Evolutionary conservation across 208 protist species (phyloP).

Genomic region (Leishmania amazonensis): DNA sequence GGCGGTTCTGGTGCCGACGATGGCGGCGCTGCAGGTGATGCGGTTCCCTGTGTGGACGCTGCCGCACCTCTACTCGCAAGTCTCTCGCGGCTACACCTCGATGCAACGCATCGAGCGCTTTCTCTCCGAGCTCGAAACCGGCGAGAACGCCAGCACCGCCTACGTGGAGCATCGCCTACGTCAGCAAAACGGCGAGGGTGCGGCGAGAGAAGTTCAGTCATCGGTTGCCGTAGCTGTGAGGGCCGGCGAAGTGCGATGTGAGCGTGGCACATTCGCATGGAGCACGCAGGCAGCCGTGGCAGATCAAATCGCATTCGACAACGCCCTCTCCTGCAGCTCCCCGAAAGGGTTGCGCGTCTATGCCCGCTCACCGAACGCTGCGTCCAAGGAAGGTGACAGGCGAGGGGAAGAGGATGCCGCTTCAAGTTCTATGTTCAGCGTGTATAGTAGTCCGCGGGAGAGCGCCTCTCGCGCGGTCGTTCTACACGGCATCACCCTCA

Average conservation of each 20-base stretch:
- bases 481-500: constrained; percentile 58
- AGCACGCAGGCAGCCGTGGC: constrained; percentile 14
- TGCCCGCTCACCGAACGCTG: not conserved
- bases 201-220: not conserved
- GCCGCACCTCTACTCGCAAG: constrained; percentile 60
- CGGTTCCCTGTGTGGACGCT: constrained; percentile 71
- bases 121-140: constrained; percentile 37
- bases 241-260: constrained; percentile 29
- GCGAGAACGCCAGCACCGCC: constrained; percentile 19
- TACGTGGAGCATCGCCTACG: constrained; percentile 17
- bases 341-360: not conserved
- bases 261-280: constrained; percentile 32
- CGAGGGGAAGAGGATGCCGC: not conserved
- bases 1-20: constrained; percentile 67
- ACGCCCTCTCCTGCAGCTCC: not conserved
- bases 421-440: constrained; percentile 2
- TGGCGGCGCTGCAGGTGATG: constrained; percentile 74
- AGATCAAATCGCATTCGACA: constrained; percentile 17
- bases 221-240: not conserved
- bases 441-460: constrained; percentile 14
- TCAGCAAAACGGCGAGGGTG: constrained; percentile 1
- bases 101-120: constrained; percentile 68
- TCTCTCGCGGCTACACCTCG: constrained; percentile 56
- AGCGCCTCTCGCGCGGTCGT: constrained; percentile 31
- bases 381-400: not conserved